Evolutionary conservation across 257 asterid species (phyloP), one percentile per base, ranked within the genome.

Genomic region (Eustoma russellianum): DNA sequence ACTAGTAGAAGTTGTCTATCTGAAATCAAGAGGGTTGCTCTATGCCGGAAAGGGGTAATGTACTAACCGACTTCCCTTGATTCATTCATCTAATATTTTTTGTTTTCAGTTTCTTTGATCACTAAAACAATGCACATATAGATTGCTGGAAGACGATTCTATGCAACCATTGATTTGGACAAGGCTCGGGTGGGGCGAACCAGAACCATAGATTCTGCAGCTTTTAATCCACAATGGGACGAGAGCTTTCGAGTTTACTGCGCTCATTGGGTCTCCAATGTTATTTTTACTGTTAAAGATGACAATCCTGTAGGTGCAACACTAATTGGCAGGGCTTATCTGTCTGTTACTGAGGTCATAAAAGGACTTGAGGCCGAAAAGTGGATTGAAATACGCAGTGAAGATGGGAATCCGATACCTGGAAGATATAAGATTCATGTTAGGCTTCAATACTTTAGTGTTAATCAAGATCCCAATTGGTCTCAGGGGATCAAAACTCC

Each of bases 121-220:
- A n/a, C 10, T 14, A 14, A n/a, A n/a, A n/a, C n/a, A n/a, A 13
- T 52, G 28, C 57, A 34, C 10, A 54, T 10, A 55, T 74, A 87
- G 97, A 60, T 77, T 48, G 73, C 68, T 15, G 86, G 86, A 24
- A 64, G 81, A 12, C 68, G 68, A 53, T 40, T 83, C 35, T 91
- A 86, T 50, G 94, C 96, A 30, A 80, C 96, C 7, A 67, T 91
- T 5, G 96, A 91, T 51, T 58, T 91, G 13, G 87, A 77, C 48
- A 63, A 77, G 65, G 96, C 94, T 0, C 66, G 96, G 41, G 92
- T 75, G 0, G 98, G 76, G 9, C 49, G 96, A 55, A 86, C 98
- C 1, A 66, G 83, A 58, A 50, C 70, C 69, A 56, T 76, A 5
- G 58, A 57, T 44, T 62, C 74, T 40, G 69, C 76, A 33, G 71